Percentiles rank a stretch among this genome's conserved stretches.
Evolutionary conservation across 2,329 filamentous ascomycete genomes (phyloP).

Genomic region (Trichoderma semiorbis): DNA sequence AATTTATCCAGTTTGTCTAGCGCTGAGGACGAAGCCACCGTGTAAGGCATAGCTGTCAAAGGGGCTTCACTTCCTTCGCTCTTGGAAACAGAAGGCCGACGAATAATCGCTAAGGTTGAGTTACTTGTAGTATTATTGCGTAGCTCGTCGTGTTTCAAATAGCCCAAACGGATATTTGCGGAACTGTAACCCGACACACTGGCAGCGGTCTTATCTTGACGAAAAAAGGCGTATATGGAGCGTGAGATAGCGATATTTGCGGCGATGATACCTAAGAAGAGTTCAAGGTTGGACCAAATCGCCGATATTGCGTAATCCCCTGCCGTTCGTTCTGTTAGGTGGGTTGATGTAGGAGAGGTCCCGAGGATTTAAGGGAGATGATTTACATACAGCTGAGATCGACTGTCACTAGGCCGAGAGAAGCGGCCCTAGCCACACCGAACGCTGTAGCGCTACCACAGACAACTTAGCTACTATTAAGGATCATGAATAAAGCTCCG

Average conservation of each 20-base stretch:
- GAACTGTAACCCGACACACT: neutral
- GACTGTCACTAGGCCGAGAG: neutral
- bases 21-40: neutral
- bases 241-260: neutral
- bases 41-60: neutral
- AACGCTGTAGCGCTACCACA: neutral
- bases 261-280: neutral
- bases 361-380: neutral
- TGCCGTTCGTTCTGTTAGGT: neutral
- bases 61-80: neutral
- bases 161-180: neutral
- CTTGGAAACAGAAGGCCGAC: neutral
- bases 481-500: neutral
- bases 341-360: neutral
- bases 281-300: neutral
- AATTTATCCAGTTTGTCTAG: too few species aligned
- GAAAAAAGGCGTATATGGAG: neutral
- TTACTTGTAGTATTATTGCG: neutral
- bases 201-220: neutral
- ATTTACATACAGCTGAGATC: neutral
- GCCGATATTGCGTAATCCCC: neutral
- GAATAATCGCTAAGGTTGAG: neutral
- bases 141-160: neutral
- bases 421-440: neutral
- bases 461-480: neutral